Base-by-base conservation (phyloP, 306 rosid genomes). In the Dalbergia cochinchinensis region DNA sequence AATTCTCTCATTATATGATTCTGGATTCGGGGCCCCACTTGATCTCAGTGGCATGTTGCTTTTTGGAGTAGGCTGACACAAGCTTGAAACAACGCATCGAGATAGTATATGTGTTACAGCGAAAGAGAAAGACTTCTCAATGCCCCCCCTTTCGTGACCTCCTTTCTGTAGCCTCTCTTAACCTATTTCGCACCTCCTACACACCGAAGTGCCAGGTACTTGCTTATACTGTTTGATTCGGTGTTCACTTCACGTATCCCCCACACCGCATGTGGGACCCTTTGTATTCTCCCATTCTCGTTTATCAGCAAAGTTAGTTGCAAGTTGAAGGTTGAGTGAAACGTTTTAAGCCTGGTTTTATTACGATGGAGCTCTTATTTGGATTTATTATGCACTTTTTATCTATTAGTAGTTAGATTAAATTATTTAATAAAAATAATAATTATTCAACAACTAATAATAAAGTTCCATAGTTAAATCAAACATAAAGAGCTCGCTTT, bases 1-100 rank as follows among this genome's bases (percentile, higher is more conserved):
- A 83, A 77, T 71, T 44, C 39, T 2, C 19, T n/a, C 19, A 8
- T n/a, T n/a, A 14, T 11, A 18, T 11, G 44, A 42, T 10, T 14
- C 31, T 37, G 22, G 11, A 1, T 0, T 2, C 0, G 42, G 84
- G 87, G 37, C n/a, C 65, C 81, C 70, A 3, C 63, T 79, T 74
- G 74, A 84, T 84, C 75, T 80, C 65, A 74, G 78, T 74, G 87
- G 71, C 8, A 84, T 75, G 84, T 80, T 62, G 82, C 84, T 84
- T 84, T 80, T 67, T 26, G 53, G 54, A 31, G 70, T 62, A 75
- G 15, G 82, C 85, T 80, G 85, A 80, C 87, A 84, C 62, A 76
- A 76, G 6, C 22, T 54, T 54, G 22, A 54, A 11, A 78, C 82
- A 77, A 76, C 55, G 69, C 82, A 82, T 82, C 51, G 58, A 15